These are phyloP conservation scores for Pythium pyrilobum DNA, from an alignment of 352 stramenopile genomes.

Conservation along the genomic window DNA sequence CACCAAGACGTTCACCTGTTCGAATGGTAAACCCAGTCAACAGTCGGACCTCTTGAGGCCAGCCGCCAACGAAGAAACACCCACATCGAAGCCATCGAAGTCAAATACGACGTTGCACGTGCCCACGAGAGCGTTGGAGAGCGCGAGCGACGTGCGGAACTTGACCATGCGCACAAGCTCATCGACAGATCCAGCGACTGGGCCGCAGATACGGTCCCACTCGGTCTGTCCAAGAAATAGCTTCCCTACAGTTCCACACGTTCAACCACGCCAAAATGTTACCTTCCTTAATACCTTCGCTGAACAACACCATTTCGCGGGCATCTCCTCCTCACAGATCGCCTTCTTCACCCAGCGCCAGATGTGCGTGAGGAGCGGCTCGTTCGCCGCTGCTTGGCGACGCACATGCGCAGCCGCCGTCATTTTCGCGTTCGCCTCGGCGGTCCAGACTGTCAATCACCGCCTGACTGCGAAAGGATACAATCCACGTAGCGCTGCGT, in stretches of 20 bases:
- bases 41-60: not conserved
- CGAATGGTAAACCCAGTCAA: no score
- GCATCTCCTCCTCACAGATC: no score
- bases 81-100: conserved; percentile 49
- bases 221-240: conserved; percentile 63
- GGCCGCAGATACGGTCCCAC: conserved; percentile 59
- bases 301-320: no score
- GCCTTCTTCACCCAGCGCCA: conserved; percentile 72
- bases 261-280: no score
- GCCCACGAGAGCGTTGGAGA: conserved; percentile 50
- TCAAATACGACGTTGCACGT: conserved; percentile 81
- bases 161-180: conserved; percentile 59
- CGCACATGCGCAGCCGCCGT: conserved; percentile 49
- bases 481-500: no score
- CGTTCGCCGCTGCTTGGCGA: conserved; percentile 46
- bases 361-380: conserved; percentile 44
- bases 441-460: no score
- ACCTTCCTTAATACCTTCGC: no score
- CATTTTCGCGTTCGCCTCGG: conserved; percentile 23
- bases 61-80: not conserved
- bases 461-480: no score
- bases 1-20: conserved; percentile 47
- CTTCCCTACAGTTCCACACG: conserved; percentile 9
- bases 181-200: conserved; percentile 33
- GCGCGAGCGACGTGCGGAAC: conserved; percentile 66